Evolutionary conservation across 345 rosid species (phyloP).

Genomic region (Populus ilicifolia): DNA sequence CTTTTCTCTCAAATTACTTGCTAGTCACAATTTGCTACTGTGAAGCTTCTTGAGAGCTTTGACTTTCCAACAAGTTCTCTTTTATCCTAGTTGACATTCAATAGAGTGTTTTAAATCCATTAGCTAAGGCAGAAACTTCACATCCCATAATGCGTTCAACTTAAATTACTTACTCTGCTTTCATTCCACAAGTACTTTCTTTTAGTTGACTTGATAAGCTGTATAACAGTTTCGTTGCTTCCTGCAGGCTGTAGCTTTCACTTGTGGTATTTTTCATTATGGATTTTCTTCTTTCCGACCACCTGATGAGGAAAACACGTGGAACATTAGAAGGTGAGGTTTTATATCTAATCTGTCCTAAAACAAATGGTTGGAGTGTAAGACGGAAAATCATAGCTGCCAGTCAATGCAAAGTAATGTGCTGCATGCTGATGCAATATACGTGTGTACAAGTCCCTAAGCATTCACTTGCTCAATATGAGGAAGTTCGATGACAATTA

Average conservation of each 20-base stretch:
- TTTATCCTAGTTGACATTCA: not conserved
- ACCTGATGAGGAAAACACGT: conserved; percentile 38
- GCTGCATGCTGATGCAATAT: not conserved
- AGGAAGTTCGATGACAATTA: not conserved
- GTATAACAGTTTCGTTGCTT: conserved; percentile 8
- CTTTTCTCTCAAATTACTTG: not conserved
- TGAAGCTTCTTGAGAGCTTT: not conserved
- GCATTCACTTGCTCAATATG: not conserved
- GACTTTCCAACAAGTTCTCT: not conserved
- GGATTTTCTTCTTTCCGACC: conserved; percentile 43
- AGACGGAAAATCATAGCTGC: not conserved
- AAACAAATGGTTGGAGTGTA: not conserved
- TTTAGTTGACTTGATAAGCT: not conserved
- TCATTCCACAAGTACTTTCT: not conserved
- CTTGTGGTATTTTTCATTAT: conserved; percentile 59
- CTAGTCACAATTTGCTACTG: not conserved
- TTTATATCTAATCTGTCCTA: not conserved
- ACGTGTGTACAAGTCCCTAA: not conserved
- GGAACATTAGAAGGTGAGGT: conserved; percentile 58
- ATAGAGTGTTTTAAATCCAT: not conserved
- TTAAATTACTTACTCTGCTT: not conserved
- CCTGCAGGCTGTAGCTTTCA: conserved; percentile 81
- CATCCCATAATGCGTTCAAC: not conserved
- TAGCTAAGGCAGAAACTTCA: not conserved
- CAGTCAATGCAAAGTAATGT: not conserved